Base-by-base conservation (phyloP, 805 yeast species). In the Yarrowia divulgata region DNA sequence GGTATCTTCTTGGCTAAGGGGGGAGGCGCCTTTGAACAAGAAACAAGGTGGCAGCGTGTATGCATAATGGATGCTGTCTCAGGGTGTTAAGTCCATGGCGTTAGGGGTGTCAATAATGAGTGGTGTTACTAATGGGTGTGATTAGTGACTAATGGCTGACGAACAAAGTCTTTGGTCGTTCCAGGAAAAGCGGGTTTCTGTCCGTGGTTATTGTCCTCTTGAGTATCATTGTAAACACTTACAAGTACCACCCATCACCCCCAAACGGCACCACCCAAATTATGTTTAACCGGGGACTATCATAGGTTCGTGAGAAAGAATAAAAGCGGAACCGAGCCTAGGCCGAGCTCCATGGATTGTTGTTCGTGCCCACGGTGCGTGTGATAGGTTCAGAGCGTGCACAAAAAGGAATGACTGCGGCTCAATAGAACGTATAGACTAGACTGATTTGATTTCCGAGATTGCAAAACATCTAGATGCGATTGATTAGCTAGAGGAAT, bases 1-100 rank as follows among this genome's bases (percentile, higher is more conserved):
- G 35, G 52, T 48, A 48, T 48, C 35, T 48, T 23, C 52, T 48
- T 48, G 52, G 52, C 52, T 13, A 48, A 46, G 35, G 13, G 12
- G n/a, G 18, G 8, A 23, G 29, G 16, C 18, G 35, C 52, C 10
- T 14, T 13, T 1, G 5, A 8, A 7, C 7, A 16, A 8, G 52
- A 29, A 29, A 48, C 49, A 23, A 48, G 52, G 52, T 48, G 35
- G 18, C 52, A 48, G 35, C 35, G 52, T 29, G n/a, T 8, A 48
- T 48, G 52, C 52, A 48, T 48, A 23, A n/a, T 43, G 46, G 46
- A n/a, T n/a, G n/a, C 23, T 40, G 12, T 35, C 39, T 8, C n/a
- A 19, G 8, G 3, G n/a, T 23, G 50, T 23, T 48, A 48, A 48
- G 35, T 48, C 52, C 52, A 48, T 48, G 52, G 52, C 35, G 52